Evolutionary conservation across 768 basidiomycete genomes (phyloP), one percentile per base, ranked within the genome.

Genomic region (Phanerochaete carnosa): DNA sequence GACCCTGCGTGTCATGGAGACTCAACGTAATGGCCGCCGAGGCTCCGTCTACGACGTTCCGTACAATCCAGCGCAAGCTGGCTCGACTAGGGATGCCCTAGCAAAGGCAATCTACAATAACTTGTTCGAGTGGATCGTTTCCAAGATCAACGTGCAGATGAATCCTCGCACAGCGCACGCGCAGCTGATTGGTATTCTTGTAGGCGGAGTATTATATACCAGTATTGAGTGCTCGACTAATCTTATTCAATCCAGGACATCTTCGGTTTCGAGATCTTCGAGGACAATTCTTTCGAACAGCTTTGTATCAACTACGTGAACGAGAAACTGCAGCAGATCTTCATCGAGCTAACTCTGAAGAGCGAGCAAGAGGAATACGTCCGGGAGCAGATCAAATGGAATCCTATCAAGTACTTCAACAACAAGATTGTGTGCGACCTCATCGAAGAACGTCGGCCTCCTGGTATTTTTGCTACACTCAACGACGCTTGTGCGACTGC

Each of bases 221-320:
- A 25, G 25, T 22, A 12, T 43, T 4, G 12, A 3, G 22, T n/a
- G 12, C 3, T 23, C 28, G 15, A 37, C 33, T 55, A 5, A 55
- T 39, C 39, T 4, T 37, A n/a, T 59, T 13, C 55, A 33, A 3
- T 43, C 29, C 56, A 92, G 90, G 96, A 99, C 76, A 99, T 99
- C 67, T 99, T 97, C 73, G 96, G 96, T 12, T 99, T 99, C 68
- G 95, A 99, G 75, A 98, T 98, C 68, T 98, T 99, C 70, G 90
- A 95, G 90, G 92, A 95, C 73, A 96, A 96, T 74, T 94, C 93
- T 4, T 95, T 95, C 70, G 94, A 95, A 71, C 95, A 99, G 74
- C 86, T 99, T 22, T 99, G 97, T 78, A 99, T 99, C 82, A 99
- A 99, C 79, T 99, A 99, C 69, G 97, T 98, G 78, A 99, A 99